phyloP scores from a whole-genome alignment of 805 yeast genomes.

The Dipodascus geniculatus region DNA sequence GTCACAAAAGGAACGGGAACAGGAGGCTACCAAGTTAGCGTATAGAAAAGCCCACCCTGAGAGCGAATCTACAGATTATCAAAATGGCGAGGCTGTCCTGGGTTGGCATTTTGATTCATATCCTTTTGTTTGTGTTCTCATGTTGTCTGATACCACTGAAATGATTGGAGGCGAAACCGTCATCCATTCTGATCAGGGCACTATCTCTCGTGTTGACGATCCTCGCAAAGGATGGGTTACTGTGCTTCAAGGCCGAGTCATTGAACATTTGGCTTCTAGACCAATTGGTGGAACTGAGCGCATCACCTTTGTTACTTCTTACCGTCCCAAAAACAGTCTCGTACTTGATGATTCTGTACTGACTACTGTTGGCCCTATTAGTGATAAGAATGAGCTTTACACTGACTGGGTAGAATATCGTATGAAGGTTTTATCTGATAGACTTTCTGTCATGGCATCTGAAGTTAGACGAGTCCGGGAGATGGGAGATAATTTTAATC shows the following conservation, averaged over 20 bases:
- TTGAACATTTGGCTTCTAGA: conserved; percentile 37
- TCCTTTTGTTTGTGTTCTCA: conserved; percentile 52
- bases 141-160: conserved; percentile 44
- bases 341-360: conserved; percentile 20
- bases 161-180: conserved; percentile 53
- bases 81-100: conserved; percentile 33
- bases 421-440: conserved; percentile 6
- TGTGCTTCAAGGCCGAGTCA: conserved; percentile 35
- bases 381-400: conserved; percentile 12
- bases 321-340: conserved; percentile 18
- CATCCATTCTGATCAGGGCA: conserved; percentile 29
- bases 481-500: conserved; percentile 1
- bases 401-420: conserved; percentile 17
- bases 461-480: conserved; percentile 7
- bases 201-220: conserved; percentile 21
- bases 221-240: conserved; percentile 42
- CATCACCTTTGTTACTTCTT: conserved; percentile 24
- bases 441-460: conserved; percentile 5
- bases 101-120: conserved; percentile 55
- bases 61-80: background rate
- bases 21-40: conserved; percentile 6
- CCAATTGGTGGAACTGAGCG: conserved; percentile 29
- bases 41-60: background rate
- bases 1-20: conserved; percentile 5
- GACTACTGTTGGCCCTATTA: conserved; percentile 17